Evolutionary conservation across 192 early-diverging fungal species (phyloP), one percentile per base, ranked within the genome.

Genomic region (Coemansia biformis): DNA sequence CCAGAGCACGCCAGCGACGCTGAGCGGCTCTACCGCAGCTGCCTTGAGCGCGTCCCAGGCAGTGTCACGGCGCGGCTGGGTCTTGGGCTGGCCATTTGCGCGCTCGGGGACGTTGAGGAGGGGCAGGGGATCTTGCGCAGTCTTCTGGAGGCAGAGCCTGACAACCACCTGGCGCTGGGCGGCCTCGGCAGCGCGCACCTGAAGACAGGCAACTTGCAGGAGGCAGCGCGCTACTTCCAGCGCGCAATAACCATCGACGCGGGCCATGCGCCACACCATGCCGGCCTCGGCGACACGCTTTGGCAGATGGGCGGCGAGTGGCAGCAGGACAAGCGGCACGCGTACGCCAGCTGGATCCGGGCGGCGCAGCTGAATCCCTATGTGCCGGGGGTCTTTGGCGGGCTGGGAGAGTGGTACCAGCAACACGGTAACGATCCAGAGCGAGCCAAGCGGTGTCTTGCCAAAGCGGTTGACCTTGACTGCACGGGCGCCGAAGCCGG

Each of bases 381-480:
- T 12, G 70, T 66, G 39, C 66, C 83, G 13, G 63, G 64, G 6
- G 81, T 85, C 0, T 98, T 95, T 54, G 79, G 85, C 0, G 81
- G 78, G 19, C 76, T 98, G 10, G 95, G 93, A 10, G 72, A 87
- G 33, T 92, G 87, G 57, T 96, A 91, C 61, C 70, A 65, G 11
- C 45, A 78, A 15, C 67, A 87, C 35, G 83, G 80, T n/a, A 48
- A 74, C 28, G 87, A 93, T 46, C 32, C 56, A 2, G 59, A 22
- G 0, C 83, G 91, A 7, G 91, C 93, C 7, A 66, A 75, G 30
- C 86, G 86, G 48, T 98, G 92, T 60, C 91, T 86, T 59, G 66
- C 79, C 43, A 86, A 89, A 52, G 88, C 90, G 2, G 75, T 89
- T n/a, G 56, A 77, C 0, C 60, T 91, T 39, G 83, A 91, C 51